Percentiles rank a stretch among this genome's conserved stretches.
Evolutionary conservation across 2,329 filamentous ascomycete species (phyloP).

Genomic region (Magnaporthales sp.): DNA sequence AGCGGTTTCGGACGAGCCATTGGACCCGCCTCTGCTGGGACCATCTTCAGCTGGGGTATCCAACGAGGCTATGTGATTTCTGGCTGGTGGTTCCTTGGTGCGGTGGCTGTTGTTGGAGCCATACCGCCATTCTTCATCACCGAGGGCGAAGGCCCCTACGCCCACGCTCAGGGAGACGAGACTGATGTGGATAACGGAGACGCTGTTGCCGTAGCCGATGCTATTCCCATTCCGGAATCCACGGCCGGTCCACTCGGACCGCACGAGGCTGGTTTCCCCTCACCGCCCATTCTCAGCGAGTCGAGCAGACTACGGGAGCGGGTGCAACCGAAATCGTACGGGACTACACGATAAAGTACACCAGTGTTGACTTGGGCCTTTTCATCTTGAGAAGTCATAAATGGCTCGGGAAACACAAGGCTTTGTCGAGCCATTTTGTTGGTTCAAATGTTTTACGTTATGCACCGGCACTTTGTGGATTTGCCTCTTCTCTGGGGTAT

Average conservation of each 20-base stretch:
- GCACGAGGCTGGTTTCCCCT: conserved; percentile 12
- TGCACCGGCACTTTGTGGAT: not conserved
- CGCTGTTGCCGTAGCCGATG: not conserved
- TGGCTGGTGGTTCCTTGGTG: conserved; percentile 72
- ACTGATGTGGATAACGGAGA: not conserved
- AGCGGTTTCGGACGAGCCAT: conserved; percentile 70
- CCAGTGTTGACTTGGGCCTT: not conserved
- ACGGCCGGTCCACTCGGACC: not conserved
- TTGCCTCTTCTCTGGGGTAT: not conserved
- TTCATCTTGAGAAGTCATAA: not conserved
- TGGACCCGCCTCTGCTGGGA: conserved; percentile 68
- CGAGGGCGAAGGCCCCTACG: not conserved
- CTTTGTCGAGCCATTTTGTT: no score
- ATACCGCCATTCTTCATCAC: conserved; percentile 57
- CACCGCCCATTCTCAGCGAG: conserved; percentile 19
- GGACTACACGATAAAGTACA: not conserved
- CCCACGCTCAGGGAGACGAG: not conserved
- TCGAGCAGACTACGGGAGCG: not conserved
- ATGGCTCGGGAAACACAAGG: not conserved
- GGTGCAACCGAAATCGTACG: not conserved
- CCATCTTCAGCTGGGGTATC: conserved; percentile 67
- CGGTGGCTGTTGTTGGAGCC: conserved; percentile 54
- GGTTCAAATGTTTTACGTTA: not conserved
- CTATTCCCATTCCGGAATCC: not conserved
- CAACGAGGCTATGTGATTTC: conserved; percentile 67